Evolutionary conservation across 2,329 filamentous ascomycete genomes (phyloP).

Genomic region (Colletotrichum brevisporum): DNA sequence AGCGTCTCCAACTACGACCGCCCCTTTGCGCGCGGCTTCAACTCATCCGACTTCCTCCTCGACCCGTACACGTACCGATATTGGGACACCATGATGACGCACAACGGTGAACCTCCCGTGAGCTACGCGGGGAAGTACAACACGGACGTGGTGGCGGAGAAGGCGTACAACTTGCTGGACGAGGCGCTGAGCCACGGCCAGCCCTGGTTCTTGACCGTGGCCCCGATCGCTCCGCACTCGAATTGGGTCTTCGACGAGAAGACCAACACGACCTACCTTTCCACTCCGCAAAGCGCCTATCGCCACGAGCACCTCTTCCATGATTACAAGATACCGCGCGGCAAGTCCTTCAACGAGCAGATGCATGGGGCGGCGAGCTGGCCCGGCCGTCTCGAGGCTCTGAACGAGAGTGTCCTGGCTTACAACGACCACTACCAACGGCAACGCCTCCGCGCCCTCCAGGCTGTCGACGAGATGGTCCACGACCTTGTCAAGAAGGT

Average conservation of each 20-base stretch:
- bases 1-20: conserved; percentile 62
- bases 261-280: conserved; percentile 64
- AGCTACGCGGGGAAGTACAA: conserved; percentile 67
- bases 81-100: conserved; percentile 65
- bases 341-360: background rate
- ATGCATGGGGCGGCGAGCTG: conserved; percentile 48
- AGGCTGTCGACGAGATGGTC: conserved; percentile 56
- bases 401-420: conserved; percentile 43
- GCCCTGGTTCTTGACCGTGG: conserved; percentile 70
- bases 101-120: conserved; percentile 53
- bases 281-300: conserved; percentile 59
- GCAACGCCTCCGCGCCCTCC: conserved; percentile 52
- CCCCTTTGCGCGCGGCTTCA: conserved; percentile 69
- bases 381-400: conserved; percentile 51
- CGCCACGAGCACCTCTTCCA: conserved; percentile 71
- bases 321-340: conserved; percentile 53
- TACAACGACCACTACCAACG: conserved; percentile 52
- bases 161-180: conserved; percentile 66
- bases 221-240: conserved; percentile 45
- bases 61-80: conserved; percentile 79
- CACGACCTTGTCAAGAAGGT: conserved; percentile 49
- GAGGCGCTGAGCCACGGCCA: conserved; percentile 60
- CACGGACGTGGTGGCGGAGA: conserved; percentile 65
- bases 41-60: conserved; percentile 67
- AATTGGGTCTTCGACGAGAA: conserved; percentile 49